phyloP scores from a whole-genome alignment of 2,329 filamentous ascomycete species.

The Xylariaceae sp. region DNA sequence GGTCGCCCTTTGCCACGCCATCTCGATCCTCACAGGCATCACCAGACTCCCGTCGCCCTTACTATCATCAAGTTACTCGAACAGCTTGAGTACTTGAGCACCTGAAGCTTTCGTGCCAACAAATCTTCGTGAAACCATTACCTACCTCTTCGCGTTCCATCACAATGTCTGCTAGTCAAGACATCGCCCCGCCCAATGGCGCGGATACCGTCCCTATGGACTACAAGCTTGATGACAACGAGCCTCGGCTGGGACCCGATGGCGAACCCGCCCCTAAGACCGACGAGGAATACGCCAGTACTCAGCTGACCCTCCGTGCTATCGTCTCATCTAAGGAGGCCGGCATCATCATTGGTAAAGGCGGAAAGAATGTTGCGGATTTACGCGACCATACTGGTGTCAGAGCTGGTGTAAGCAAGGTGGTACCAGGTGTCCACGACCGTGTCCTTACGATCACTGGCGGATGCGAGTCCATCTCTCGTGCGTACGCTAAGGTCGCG shows the following conservation, averaged over 20 bases:
- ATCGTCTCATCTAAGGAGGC: constrained; percentile 99
- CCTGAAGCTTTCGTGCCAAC: constrained; percentile 10
- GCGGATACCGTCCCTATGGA: constrained; percentile 56
- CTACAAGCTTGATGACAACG: constrained; percentile 59
- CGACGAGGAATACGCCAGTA: constrained; percentile 92
- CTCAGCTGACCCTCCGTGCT: constrained; percentile 88
- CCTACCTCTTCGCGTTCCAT: constrained; percentile 20
- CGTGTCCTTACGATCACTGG: constrained; percentile 94
- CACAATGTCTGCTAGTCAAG: constrained; percentile 59
- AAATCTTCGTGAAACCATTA: constrained; percentile 13
- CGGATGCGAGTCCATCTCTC: constrained; percentile 78
- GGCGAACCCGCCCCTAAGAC: constrained; percentile 81
- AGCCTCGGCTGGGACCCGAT: constrained; percentile 60
- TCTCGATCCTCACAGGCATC: constrained; percentile 4
- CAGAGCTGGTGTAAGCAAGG: constrained; percentile 97
- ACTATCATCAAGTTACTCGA: constrained; percentile 1
- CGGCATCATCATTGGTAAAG: constrained; percentile 98
- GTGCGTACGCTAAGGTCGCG: constrained; percentile 90
- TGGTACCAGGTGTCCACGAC: constrained; percentile 94
- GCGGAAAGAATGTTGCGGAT: constrained; percentile 96
- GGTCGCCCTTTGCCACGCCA: constrained; percentile 14
- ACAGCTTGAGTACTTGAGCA: constrained; percentile 1
- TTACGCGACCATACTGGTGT: constrained; percentile 96
- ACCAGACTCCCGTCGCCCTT: not conserved
- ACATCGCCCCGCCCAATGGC: constrained; percentile 52